Conservation (phyloP, 2,329 filamentous ascomycete species). For the Ophiosphaerella herpotricha region DNA sequence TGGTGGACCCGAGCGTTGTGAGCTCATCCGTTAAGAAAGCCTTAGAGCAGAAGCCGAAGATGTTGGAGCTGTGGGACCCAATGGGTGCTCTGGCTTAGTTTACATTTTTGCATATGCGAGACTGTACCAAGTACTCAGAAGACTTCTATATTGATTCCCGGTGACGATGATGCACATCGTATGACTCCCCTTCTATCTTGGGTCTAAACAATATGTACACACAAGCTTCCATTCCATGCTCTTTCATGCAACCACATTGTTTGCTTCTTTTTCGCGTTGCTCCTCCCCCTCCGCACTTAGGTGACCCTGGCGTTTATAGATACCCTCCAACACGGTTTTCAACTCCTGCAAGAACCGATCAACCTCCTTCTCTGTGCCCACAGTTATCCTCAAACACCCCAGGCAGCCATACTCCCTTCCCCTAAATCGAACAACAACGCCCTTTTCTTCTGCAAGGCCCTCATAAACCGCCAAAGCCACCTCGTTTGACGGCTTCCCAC, state of each 20-base stretch:
- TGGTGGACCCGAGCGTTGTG: conserved; percentile 70
- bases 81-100: conserved; percentile 70
- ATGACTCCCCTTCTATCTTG: no score
- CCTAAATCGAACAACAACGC: conserved; percentile 91
- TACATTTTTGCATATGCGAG: background rate
- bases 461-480: conserved; percentile 82
- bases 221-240: no score
- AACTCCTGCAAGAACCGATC: conserved; percentile 76
- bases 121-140: no score
- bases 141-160: no score
- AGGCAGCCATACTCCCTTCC: conserved; percentile 90
- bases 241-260: conserved; percentile 52
- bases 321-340: conserved; percentile 54
- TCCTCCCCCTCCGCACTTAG: conserved; percentile 46
- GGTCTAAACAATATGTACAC: no score
- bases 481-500: conserved; percentile 76
- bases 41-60: conserved; percentile 69
- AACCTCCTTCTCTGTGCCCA: conserved; percentile 88
- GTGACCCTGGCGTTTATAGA: conserved; percentile 48
- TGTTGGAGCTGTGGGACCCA: conserved; percentile 71
- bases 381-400: conserved; percentile 87
- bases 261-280: conserved; percentile 55
- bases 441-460: conserved; percentile 78
- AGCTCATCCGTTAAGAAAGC: conserved; percentile 70
- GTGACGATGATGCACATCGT: no score